Percentiles rank a stretch among this genome's conserved stretches.
These are phyloP conservation scores for Aspergillus unguis DNA, from an alignment of 2,329 filamentous ascomycete species.

Conservation along the genomic window DNA sequence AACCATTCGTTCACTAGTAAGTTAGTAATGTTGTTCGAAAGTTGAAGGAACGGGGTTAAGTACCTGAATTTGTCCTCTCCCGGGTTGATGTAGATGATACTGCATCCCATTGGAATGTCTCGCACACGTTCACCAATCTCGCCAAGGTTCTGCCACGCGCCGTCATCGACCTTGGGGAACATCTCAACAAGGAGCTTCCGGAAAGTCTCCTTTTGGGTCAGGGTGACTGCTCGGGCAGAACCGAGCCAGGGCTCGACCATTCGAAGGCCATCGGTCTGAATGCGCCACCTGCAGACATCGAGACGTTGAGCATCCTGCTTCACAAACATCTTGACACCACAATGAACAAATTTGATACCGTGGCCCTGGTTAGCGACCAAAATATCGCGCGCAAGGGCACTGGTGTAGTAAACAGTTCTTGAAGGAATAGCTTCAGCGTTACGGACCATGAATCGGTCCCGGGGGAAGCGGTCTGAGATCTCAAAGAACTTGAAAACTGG, in stretches of 20 bases:
- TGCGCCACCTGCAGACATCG: slow-evolving; percentile 87
- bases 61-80: slow-evolving; percentile 56
- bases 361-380: slow-evolving; percentile 82
- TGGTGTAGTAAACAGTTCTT: slow-evolving; percentile 97
- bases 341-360: slow-evolving; percentile 93
- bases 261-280: slow-evolving; percentile 89
- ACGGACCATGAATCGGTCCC: slow-evolving; percentile 91
- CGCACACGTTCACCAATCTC: slow-evolving; percentile 84
- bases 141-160: slow-evolving; percentile 70
- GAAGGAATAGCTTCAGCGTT: slow-evolving; percentile 84
- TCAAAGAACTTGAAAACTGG: slow-evolving; percentile 81
- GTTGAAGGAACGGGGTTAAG: slow-evolving; percentile 13
- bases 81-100: slow-evolving; percentile 79
- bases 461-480: slow-evolving; percentile 77
- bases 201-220: slow-evolving; percentile 76
- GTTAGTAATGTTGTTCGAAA: slow-evolving; percentile 18
- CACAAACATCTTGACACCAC: slow-evolving; percentile 98
- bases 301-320: slow-evolving; percentile 89
- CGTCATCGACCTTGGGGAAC: slow-evolving; percentile 83
- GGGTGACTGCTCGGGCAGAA: slow-evolving; percentile 67
- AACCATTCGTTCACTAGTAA: slow-evolving; percentile 68
- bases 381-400: slow-evolving; percentile 77
- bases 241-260: slow-evolving; percentile 90
- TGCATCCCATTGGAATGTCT: slow-evolving; percentile 85
- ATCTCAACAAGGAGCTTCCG: slow-evolving; percentile 84